phyloP scores from a whole-genome alignment of 2,329 filamentous ascomycete species.

The Lecanicillium sp. region DNA sequence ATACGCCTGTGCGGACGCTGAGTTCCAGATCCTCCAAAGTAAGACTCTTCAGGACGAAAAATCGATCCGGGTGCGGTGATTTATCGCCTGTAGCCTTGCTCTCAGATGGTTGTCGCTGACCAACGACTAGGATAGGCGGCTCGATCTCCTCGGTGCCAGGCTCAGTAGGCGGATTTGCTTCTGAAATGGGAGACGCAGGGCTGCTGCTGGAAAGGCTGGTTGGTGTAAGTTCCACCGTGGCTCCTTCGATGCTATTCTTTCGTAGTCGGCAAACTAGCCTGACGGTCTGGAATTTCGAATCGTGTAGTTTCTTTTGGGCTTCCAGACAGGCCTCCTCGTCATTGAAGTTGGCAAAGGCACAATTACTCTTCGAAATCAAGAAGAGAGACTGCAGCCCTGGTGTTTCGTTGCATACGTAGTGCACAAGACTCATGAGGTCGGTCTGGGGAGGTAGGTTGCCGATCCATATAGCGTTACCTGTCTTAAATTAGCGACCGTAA shows the following conservation, averaged over 20 bases:
- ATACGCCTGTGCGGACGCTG: constrained; percentile 79
- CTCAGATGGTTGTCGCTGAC: not conserved
- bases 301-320: constrained; percentile 79
- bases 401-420: constrained; percentile 78
- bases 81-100: not conserved
- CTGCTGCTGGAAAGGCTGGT: not conserved
- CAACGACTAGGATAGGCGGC: not conserved
- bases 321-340: constrained; percentile 66
- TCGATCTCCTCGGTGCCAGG: too few species aligned
- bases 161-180: too few species aligned
- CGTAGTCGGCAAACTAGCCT: constrained; percentile 78
- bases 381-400: constrained; percentile 80
- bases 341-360: constrained; percentile 91
- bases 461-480: constrained; percentile 88
- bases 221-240: not conserved
- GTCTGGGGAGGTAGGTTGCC: constrained; percentile 85
- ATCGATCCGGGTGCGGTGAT: constrained; percentile 53
- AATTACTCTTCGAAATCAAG: constrained; percentile 93
- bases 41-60: constrained; percentile 88
- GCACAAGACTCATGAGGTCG: constrained; percentile 74
- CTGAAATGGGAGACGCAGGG: not conserved
- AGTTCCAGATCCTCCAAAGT: constrained; percentile 84
- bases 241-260: constrained; percentile 22
- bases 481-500: constrained; percentile 6
- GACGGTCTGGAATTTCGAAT: constrained; percentile 81